Evolutionary conservation across 345 rosid species (phyloP), one percentile per base, ranked within the genome.

Genomic region (Ceriops tagal): DNA sequence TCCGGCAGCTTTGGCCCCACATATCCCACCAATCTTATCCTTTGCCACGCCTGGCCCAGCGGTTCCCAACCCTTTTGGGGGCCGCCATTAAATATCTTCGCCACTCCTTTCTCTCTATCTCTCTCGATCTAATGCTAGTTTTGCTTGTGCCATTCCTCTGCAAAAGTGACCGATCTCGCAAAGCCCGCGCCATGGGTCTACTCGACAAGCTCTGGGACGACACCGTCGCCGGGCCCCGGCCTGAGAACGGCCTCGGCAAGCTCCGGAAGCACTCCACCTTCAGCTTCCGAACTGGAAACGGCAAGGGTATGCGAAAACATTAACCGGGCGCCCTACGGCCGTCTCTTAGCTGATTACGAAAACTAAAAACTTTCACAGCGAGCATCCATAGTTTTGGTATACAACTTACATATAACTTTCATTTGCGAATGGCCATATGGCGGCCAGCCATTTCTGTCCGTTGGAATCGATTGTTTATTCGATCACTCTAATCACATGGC

Each of bases 151-250:
- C 24, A 37, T 6, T 59, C 8, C 1, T 8, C 9, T 34, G 30
- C n/a, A 4, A 47, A 10, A 27, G 32, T 31, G 18, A 62, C 64
- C 10, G 69, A 8, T 32, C 15, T 30, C 52, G 39, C 26, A 64
- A n/a, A 0, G 51, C 52, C 52, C 59, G 52, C 8, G 78, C 74
- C 32, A 93, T 95, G 99, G 81, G 99, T 43, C 80, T 95, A 11
- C 92, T 92, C 26, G 96, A 95, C 65, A 93, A 95, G 71, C 82
- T 95, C 20, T 95, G 99, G 99, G 99, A 95, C 69, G 99, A 95
- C 72, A 92, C 97, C 71, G 93, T 92, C 66, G 99, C 99, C 68
- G 99, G 99, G 28, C 98, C 99, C 1, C 81, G 72, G 60, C 99
- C 99, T 8, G 98, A 95, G 21, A 83, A 71, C 82, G 99, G 98